Conservation (phyloP, 176 grass and related monocot genomes). For the Puccinellia tenuiflora region DNA sequence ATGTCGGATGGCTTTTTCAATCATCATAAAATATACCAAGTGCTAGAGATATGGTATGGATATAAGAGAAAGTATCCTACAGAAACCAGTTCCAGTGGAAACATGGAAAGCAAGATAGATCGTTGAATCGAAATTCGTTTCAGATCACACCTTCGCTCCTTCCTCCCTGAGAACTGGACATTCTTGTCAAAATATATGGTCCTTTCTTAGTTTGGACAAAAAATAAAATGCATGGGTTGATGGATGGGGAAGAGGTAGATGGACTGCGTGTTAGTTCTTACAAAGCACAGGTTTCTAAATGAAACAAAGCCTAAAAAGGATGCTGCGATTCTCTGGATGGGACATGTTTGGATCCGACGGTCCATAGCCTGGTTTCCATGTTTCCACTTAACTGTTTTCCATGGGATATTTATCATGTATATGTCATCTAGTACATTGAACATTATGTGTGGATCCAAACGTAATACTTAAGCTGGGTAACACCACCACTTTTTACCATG, state of each 20-base stretch:
- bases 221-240: neutral
- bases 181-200: neutral
- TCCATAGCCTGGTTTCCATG: neutral
- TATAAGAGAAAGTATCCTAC: neutral
- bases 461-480: neutral
- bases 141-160: neutral
- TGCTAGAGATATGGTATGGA: neutral
- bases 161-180: neutral
- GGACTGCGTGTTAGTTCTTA: neutral
- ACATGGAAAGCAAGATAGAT: neutral
- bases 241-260: neutral
- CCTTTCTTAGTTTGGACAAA: neutral
- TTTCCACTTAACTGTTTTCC: neutral
- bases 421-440: neutral
- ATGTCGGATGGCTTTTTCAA: neutral
- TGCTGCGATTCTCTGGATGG: neutral
- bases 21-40: neutral
- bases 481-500: neutral
- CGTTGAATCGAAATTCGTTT: neutral
- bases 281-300: neutral
- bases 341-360: neutral
- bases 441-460: neutral
- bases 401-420: neutral
- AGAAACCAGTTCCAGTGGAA: neutral
- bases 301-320: neutral